Conservation (phyloP, 2,329 filamentous ascomycete species). For the Ciborinia camelliae region DNA sequence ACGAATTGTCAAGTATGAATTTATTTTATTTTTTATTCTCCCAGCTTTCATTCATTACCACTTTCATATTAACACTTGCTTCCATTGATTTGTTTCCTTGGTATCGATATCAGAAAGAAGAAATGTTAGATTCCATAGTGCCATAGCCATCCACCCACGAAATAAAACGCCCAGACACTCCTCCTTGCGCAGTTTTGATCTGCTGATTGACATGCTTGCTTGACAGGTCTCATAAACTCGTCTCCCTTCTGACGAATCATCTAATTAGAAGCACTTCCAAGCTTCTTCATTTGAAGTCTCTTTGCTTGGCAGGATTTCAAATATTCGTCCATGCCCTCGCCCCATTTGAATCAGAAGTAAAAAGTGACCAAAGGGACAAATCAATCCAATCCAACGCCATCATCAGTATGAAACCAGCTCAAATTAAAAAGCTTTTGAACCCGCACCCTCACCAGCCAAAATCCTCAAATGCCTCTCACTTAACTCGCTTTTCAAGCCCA, state of each 20-base stretch:
- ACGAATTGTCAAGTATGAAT: not conserved
- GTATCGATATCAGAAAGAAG: not conserved
- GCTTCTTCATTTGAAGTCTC: slow-evolving; percentile 1
- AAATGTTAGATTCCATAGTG: not conserved
- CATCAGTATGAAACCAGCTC: not conserved
- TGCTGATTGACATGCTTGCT: not conserved
- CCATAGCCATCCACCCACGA: too few species aligned
- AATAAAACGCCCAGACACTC: not conserved
- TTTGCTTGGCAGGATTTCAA: not conserved
- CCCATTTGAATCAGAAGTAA: not conserved
- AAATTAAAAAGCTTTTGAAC: slow-evolving; percentile 37
- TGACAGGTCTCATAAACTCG: not conserved
- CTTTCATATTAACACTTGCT: not conserved
- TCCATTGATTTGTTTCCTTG: not conserved
- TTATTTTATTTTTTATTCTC: not conserved
- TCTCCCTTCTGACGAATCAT: not conserved
- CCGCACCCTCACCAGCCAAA: slow-evolving; percentile 38
- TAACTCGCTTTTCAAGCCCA: slow-evolving; percentile 36
- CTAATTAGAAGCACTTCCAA: not conserved
- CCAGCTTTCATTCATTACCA: not conserved
- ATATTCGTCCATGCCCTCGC: not conserved
- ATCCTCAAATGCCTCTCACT: slow-evolving; percentile 38
- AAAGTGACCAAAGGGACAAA: not conserved
- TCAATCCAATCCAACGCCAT: not conserved
- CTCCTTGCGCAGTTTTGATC: not conserved